Base-by-base conservation (phyloP, 108 stramenopile genomes). In the Nitzschia sp. region DNA sequence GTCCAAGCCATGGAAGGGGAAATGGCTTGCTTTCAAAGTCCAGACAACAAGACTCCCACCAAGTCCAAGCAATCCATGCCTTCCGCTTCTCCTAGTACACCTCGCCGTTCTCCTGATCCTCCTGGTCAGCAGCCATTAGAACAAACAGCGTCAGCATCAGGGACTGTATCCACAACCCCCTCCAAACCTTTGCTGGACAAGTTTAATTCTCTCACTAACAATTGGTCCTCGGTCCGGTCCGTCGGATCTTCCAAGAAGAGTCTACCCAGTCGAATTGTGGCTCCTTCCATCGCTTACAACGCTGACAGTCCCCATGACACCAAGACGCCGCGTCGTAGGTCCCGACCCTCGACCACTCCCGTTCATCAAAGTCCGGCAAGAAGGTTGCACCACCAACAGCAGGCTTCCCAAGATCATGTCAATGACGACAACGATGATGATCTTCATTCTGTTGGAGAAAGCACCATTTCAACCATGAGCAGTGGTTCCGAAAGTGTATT, bases 401-500 rank as follows among this genome's bases (percentile, higher is more conserved):
- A 59, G 19, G 29, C 29, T 34, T 34, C 3, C 29, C 29, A 34
- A 34, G 29, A 34, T 3, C 3, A 34, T n/a, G n/a, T n/a, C n/a
- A n/a, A n/a, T n/a, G 25, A 38, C 9, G 39, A 40, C 12, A 22
- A 24, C 39, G 53, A 54, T 19, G 37, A 40, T 11, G 66, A 67
- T 22, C 53, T 66, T 20, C 7, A 26, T 34, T 66, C 57, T 19
- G 25, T 66, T 38, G 72, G 72, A 41, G 57, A 41, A 0, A 57
- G 53, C 29, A 65, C 65, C 10, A 65, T 66, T 37, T 73, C 72
- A 6, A 73, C 72, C 11, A 65, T 66, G 26, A 41, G 61, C 52
- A 59, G 60, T 51, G 51, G 40, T 15, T 14, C 61, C 8, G 72
- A 73, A 51, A 63, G 60, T n/a, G 72, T 73, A 10, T 73, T 73